Evolutionary conservation across 306 rosid species (phyloP), one percentile per base, ranked within the genome.

Genomic region (Quercus aquifolioides): DNA sequence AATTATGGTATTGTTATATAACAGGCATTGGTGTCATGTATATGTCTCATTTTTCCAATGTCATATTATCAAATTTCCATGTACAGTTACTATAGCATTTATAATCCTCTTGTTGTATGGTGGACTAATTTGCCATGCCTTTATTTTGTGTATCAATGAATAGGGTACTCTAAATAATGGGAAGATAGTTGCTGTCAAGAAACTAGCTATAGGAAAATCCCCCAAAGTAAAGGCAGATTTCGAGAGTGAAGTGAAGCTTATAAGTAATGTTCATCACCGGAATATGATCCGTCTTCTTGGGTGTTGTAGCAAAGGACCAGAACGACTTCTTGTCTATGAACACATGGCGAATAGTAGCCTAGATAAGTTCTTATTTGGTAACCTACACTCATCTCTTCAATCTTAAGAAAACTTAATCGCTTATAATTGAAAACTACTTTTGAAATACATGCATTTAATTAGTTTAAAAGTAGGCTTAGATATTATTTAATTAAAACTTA

Each of bases 131-230:
- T 43, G 6, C 14, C 49, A 25, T 65, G 5, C 4, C 35, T 26
- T 13, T 26, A 62, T 26, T 52, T 55, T 52, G 38, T 55, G 26
- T 51, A 60, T 69, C 1, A 4, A 74, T 75, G 65, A n/a, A 31
- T 80, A 90, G 97, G 97, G 91, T 0, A 90, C 92, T 70, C 73
- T 92, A 74, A 84, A 77, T n/a, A 89, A 90, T 76, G 97, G 92
- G 28, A 90, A 88, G 74, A 35, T 83, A 70, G 90, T 92, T 49
- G 94, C 97, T 25, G 89, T 92, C 11, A 92, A 92, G 84, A 92
- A 81, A 79, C 77, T 92, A 49, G 25, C 79, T 11, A 76, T 88
- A 70, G 86, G 85, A 59, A 83, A 77, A 55, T 82, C 90, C 2
- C 49, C 68, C 1, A 86, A 82, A 79, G 80, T 88, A 75, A 89